Conservation (phyloP, 768 basidiomycete species). For the Tephrocybe sp. region DNA sequence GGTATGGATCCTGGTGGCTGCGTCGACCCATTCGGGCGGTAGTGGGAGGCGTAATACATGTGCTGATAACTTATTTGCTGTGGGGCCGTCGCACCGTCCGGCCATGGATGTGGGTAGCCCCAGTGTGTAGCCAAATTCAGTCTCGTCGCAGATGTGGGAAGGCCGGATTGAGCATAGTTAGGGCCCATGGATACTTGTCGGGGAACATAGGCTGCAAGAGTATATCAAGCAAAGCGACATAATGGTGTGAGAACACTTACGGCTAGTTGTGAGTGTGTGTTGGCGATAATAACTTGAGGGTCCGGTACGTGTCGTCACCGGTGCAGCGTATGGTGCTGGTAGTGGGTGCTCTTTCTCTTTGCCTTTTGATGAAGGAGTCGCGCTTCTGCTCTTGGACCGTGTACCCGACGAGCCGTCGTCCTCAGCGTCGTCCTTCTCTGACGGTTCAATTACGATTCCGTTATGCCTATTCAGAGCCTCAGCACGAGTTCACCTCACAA, state of each 20-base stretch:
- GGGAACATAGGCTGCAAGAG: constrained; percentile 39
- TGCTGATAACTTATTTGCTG: constrained; percentile 36
- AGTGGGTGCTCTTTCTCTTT: constrained; percentile 31
- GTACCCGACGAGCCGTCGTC: constrained; percentile 37
- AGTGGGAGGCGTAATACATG: constrained; percentile 45
- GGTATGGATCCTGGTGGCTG: constrained; percentile 22
- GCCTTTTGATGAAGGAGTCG: constrained; percentile 45
- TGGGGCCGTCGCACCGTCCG: constrained; percentile 25
- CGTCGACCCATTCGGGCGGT: constrained; percentile 36
- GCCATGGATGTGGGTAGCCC: constrained; percentile 42
- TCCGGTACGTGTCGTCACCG: constrained; percentile 29
- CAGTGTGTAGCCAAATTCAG: constrained; percentile 40
- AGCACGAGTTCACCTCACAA: background rate
- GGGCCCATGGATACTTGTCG: constrained; percentile 42
- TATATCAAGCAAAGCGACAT: background rate
- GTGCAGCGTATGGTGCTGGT: constrained; percentile 27
- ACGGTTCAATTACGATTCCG: constrained; percentile 61
- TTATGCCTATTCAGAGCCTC: constrained; percentile 52
- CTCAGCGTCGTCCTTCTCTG: constrained; percentile 30
- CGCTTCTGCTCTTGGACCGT: constrained; percentile 50
- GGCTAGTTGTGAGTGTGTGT: constrained; percentile 53
- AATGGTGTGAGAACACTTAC: constrained; percentile 19
- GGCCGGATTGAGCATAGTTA: constrained; percentile 42
- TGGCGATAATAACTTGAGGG: constrained; percentile 66
- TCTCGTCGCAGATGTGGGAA: constrained; percentile 57